Evolutionary conservation across 805 yeast genomes (phyloP).

Genomic region (Pichia scutulata): DNA sequence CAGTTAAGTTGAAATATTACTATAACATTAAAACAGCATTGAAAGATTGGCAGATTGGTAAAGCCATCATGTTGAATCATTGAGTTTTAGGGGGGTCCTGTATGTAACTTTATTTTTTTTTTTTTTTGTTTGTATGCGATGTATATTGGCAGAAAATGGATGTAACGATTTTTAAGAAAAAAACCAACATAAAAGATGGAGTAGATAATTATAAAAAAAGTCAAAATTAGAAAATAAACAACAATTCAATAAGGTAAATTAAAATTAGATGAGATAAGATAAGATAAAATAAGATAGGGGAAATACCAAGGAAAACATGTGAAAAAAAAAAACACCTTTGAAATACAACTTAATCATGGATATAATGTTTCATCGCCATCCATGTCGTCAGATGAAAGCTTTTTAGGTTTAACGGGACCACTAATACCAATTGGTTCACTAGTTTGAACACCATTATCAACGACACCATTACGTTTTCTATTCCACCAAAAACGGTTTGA

Average conservation of each 20-base stretch:
- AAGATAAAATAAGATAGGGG: background rate
- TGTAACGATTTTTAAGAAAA: background rate
- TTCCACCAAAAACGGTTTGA: background rate
- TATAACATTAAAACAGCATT: constrained; percentile 64
- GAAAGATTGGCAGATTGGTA: constrained; percentile 71
- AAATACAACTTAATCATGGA: background rate
- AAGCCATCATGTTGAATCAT: constrained; percentile 58
- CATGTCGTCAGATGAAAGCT: background rate
- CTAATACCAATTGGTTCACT: background rate
- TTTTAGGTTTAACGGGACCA: constrained; percentile 4
- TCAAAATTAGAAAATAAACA: background rate
- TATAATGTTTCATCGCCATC: background rate
- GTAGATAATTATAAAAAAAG: background rate
- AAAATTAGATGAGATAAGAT: background rate
- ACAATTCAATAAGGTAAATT: background rate
- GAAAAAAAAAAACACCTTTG: no score
- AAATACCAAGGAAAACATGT: no score
- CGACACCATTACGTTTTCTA: background rate
- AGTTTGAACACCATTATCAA: background rate
- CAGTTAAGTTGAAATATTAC: constrained; percentile 80
- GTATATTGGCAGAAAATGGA: background rate
- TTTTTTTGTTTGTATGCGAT: background rate
- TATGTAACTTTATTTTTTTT: background rate
- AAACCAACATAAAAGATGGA: background rate
- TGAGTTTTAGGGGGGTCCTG: constrained; percentile 19